phyloP scores from a whole-genome alignment of 768 basidiomycete species.

The Tulasnella sp. region DNA sequence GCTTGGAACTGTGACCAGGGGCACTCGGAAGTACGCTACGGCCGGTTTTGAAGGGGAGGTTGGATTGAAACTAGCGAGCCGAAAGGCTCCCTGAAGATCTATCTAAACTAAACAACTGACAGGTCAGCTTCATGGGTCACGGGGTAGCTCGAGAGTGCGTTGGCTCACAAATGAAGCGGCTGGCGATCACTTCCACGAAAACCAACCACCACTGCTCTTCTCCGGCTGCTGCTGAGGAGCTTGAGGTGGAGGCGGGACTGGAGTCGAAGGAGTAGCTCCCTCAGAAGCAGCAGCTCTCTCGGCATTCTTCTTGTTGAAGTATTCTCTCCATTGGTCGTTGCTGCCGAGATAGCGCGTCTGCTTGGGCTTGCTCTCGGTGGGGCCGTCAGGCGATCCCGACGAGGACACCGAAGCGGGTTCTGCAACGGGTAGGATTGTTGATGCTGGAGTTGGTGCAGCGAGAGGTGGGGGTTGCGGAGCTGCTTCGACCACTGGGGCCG shows the following conservation, averaged over 20 bases:
- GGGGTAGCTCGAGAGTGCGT: not conserved
- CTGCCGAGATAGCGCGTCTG: not conserved
- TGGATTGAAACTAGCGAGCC: not conserved
- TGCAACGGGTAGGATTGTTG: not conserved
- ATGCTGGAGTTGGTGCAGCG: not conserved
- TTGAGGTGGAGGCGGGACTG: not conserved
- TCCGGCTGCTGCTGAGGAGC: not conserved
- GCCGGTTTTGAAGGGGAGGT: not conserved
- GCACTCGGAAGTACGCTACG: not conserved
- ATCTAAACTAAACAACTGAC: not conserved
- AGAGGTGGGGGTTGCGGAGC: conserved; percentile 1
- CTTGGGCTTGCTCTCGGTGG: not conserved
- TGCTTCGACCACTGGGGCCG: not conserved
- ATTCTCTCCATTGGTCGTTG: conserved; percentile 1
- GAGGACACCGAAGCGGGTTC: not conserved
- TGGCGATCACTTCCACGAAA: not conserved
- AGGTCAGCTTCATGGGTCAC: not conserved
- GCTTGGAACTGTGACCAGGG: not conserved
- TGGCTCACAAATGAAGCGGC: not conserved
- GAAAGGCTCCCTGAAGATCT: not conserved
- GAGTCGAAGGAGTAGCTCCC: not conserved
- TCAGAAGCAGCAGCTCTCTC: not conserved
- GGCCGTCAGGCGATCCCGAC: not conserved
- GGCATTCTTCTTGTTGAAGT: not conserved
- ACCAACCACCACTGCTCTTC: conserved; percentile 3